A percentile compares a stretch with the other conserved stretches of the same genome.
Evolutionary conservation across 2,329 filamentous ascomycete species (phyloP).

Genomic region (Myriosclerotinia duriaeana): DNA sequence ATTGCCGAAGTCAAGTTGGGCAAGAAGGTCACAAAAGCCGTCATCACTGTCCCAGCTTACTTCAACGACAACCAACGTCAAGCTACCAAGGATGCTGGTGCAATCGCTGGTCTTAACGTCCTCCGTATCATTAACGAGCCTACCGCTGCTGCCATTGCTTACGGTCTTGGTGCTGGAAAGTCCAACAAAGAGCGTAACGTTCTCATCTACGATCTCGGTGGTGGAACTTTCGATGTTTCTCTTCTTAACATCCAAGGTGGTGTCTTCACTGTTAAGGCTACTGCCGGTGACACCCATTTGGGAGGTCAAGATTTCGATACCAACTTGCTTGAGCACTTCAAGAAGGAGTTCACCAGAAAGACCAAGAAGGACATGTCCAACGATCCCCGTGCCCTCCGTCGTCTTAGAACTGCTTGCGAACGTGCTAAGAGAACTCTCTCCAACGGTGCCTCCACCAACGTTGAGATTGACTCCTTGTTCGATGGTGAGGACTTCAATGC

Average conservation of each 20-base stretch:
- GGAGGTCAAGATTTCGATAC: slow-evolving; percentile 97
- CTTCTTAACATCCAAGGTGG: slow-evolving; percentile 98
- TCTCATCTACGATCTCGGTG: slow-evolving; percentile 99
- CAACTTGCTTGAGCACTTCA: slow-evolving; percentile 93
- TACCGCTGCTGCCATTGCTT: slow-evolving; percentile 95
- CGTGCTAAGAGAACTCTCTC: slow-evolving; percentile 99
- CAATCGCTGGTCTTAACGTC: slow-evolving; percentile 94
- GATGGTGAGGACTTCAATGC: slow-evolving; percentile 97
- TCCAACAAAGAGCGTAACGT: slow-evolving; percentile 98
- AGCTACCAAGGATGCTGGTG: slow-evolving; percentile 98
- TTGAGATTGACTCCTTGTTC: slow-evolving; percentile 98
- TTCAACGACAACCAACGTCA: slow-evolving; percentile 99
- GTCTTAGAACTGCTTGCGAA: slow-evolving; percentile 97
- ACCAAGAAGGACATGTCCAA: slow-evolving; percentile 75
- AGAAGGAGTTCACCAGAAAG: slow-evolving; percentile 87
- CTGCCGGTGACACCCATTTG: slow-evolving; percentile 94
- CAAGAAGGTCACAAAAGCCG: slow-evolving; percentile 98
- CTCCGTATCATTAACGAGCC: slow-evolving; percentile 99
- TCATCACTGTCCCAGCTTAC: slow-evolving; percentile 98
- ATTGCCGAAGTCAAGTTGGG: slow-evolving; percentile 97
- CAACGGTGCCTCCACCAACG: slow-evolving; percentile 93
- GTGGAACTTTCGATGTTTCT: slow-evolving; percentile 99
- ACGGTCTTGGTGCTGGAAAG: slow-evolving; percentile 94
- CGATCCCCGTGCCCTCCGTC: slow-evolving; percentile 88
- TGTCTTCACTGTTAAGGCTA: slow-evolving; percentile 99